Evolutionary conservation across 164 flowering plant species (phyloP), one percentile per base, ranked within the genome.

Genomic region (Hamamelis virginiana): DNA sequence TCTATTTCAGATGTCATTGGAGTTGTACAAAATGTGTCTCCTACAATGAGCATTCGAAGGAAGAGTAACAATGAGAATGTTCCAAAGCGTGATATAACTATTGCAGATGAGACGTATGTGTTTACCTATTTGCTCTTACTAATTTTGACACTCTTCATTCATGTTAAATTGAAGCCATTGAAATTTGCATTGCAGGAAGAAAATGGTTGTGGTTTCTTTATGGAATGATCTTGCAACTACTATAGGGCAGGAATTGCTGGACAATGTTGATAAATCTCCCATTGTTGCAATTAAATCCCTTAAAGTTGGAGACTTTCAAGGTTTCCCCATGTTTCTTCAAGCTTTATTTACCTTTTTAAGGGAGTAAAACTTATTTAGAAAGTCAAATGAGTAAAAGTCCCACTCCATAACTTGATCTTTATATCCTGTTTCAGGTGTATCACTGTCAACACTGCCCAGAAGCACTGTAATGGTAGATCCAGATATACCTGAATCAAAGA

Each of bases 161-260:
- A 51, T 60, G 8, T 6, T 55, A 8, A 47, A 33, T 46, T 58
- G 14, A 74, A 13, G 62, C 26, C 19, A 9, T 71, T 50, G 56
- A 9, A 11, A 5, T 25, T 53, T 62, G 21, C 44, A 67, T 64
- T 81, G 76, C 90, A 92, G 99, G 71, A 91, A 90, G 74, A 91
- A 85, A 78, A 93, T 92, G 33, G 99, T 93, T 51, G 83, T 81
- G 18, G 88, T 93, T 4, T 91, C 99, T 45, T 74, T 96, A 66
- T 96, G 99, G 99, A 91, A 84, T 76, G 97, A 90, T 61, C 89
- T 80, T 73, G 99, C 97, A 25, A 93, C 95, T n/a, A 72, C 26
- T 64, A 64, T 83, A 16, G 99, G 98, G 3, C 96, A 96, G 72
- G 90, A 89, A 69, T 80, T 95, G 82, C 76, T 91, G 22, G 95